Evolutionary conservation across 2,329 filamentous ascomycete species (phyloP).

Genomic region (Fusarium setosum): DNA sequence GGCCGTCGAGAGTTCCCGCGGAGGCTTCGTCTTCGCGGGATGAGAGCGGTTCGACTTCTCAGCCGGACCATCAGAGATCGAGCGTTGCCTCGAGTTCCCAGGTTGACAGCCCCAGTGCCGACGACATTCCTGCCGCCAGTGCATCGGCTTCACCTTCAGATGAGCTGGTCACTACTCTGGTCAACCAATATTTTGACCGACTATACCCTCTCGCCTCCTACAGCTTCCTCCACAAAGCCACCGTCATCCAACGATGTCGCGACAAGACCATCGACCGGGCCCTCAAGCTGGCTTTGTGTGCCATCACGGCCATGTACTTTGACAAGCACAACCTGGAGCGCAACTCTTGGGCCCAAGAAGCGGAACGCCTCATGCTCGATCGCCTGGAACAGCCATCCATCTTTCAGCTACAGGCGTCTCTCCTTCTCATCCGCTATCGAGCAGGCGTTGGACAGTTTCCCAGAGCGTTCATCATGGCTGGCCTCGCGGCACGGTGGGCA

Average conservation of each 20-base stretch:
- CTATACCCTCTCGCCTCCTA: slow-evolving; percentile 39
- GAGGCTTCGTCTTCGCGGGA: slow-evolving; percentile 23
- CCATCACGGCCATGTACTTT: slow-evolving; percentile 42
- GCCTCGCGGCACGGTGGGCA: slow-evolving; percentile 40
- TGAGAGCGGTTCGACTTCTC: slow-evolving; percentile 12
- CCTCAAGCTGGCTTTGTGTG: slow-evolving; percentile 38
- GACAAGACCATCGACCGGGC: slow-evolving; percentile 41
- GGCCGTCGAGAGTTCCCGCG: not conserved
- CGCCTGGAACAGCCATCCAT: slow-evolving; percentile 41
- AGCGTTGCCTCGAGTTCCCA: slow-evolving; percentile 27
- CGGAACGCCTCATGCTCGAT: slow-evolving; percentile 39
- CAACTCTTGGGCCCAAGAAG: slow-evolving; percentile 37
- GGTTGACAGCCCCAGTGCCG: not conserved
- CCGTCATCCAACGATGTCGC: slow-evolving; percentile 41
- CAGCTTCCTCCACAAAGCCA: slow-evolving; percentile 40
- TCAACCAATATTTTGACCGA: slow-evolving; percentile 39
- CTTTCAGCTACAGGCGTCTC: slow-evolving; percentile 42
- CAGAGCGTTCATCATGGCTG: slow-evolving; percentile 43
- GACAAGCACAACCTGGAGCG: slow-evolving; percentile 22
- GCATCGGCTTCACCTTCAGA: slow-evolving; percentile 18
- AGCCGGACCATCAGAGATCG: slow-evolving; percentile 14
- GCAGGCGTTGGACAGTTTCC: slow-evolving; percentile 42
- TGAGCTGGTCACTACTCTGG: slow-evolving; percentile 27
- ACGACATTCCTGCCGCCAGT: not conserved
- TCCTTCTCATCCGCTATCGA: slow-evolving; percentile 41